Base-by-base conservation (phyloP, 768 basidiomycete species). In the Calocybe gangraenosa region DNA sequence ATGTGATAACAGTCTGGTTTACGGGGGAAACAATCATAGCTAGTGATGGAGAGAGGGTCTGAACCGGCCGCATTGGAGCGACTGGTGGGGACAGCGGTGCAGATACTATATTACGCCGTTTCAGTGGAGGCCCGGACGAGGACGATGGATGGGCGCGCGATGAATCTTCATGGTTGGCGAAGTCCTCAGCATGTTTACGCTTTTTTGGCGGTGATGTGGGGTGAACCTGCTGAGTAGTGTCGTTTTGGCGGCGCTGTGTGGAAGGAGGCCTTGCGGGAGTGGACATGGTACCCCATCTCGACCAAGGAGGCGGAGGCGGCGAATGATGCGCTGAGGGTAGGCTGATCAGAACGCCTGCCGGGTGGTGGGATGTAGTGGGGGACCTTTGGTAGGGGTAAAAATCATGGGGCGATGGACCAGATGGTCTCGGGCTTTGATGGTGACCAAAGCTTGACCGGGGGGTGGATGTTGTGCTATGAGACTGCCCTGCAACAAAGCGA, bases 1-100 rank as follows among this genome's bases (percentile, higher is more conserved):
- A 70, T 17, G 65, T 61, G 30, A 66, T 62, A 20, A 69, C 66
- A 10, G 60, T 62, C 45, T 70, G 65, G 40, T 71, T 70, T 4
- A 67, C 64, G 0, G 81, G 81, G n/a, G 81, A 80, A 35, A 82
- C 71, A 54, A 82, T 76, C 70, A 80, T 75, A 14, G 80, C 81
- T 32, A 82, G 58, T 14, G 81, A 82, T 6, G 82, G 82, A 1
- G 80, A 82, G 21, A 83, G 66, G 9, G 69, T 77, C 48, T 76
- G 74, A 7, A 63, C 65, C 42, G 60, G 65, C 44, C 66, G 61
- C 39, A 63, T 58, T 5, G 65, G 65, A 10, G 18, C 57, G 47
- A 42, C 52, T 34, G 54, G 52, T 39, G 48, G 47, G 34, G 64
- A 61, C 22, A 64, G 57, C 14, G 65, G 60, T 22, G 62, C 46